Base-by-base conservation (phyloP, 1,139 yeast species). In the Geotrichum klebahnii region DNA sequence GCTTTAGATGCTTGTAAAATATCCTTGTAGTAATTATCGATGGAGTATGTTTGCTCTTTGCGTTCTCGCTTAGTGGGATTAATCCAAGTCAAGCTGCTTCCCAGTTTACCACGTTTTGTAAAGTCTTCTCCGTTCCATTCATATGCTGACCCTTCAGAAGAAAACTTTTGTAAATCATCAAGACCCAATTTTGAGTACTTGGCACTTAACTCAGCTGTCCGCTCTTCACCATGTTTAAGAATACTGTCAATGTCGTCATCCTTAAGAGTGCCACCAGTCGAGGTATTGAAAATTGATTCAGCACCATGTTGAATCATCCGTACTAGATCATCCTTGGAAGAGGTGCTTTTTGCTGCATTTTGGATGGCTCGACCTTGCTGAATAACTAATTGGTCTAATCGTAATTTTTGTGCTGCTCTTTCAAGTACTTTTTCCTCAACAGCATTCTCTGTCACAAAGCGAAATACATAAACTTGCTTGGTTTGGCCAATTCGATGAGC, bases 271-370 rank as follows among this genome's bases (percentile, higher is more conserved):
- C 60, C 49, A 1, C 59, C 51, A n/a, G 54, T 26, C 31, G 54
- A 68, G 29, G 73, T 67, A 22, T 75, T 69, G 64, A 92, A 84
- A 5, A 92, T 94, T 52, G 82, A 81, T 59, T 86, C 84, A 1
- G 97, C 98, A 57, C 98, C 98, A 65, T 87, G 96, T 65, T 92
- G 97, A 67, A 92, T 92, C 97, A 92, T 92, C 41, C 84, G 85
- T 19, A 92, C 75, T 59, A 92, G 76, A 61, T 92, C 97, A 60
- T 88, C 96, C 62, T 88, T 87, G 8, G 81, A 71, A 23, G 73
- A 72, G 54, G 76, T 79, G n/a, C 80, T 81, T 50, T 76, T 74
- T 37, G 65, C 68, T 28, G 73, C 67, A 26, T 71, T 70, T 51
- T 58, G 56, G 33, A 74, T 66, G 24, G 80, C 74, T 55, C 96